A percentile compares a stretch with the other conserved stretches of the same genome.
Conservation (phyloP, 768 basidiomycete species). For the Rhizopogon rudus region DNA sequence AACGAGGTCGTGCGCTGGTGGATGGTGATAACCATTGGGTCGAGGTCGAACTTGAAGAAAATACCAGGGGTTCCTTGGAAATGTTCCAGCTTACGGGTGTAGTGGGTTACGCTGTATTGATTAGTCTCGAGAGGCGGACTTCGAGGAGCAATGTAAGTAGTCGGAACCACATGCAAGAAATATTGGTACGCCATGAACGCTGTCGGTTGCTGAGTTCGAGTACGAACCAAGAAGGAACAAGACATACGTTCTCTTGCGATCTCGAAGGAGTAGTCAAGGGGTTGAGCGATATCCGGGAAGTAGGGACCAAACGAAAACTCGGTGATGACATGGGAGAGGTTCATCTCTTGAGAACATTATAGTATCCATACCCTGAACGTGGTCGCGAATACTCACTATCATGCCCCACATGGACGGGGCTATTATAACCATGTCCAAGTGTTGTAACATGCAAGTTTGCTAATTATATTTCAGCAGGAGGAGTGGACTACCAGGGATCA, state of each 20-base stretch:
- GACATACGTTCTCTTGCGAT: conserved; percentile 60
- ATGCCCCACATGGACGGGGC: conserved; percentile 84
- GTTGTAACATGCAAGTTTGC: conserved; percentile 95
- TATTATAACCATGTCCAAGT: conserved; percentile 90
- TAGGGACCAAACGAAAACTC: conserved; percentile 97
- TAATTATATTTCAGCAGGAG: conserved; percentile 16
- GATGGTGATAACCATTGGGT: conserved; percentile 81
- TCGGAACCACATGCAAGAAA: conserved; percentile 93
- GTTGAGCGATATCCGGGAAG: conserved; percentile 94
- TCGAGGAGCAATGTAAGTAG: conserved; percentile 81
- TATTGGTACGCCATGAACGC: conserved; percentile 92
- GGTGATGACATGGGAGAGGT: conserved; percentile 91
- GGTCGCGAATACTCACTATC: conserved; percentile 46
- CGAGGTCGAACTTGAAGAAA: conserved; percentile 97
- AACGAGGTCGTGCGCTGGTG: conserved; percentile 85
- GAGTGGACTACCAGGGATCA: background rate
- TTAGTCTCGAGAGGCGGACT: conserved; percentile 61
- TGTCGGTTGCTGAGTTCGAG: conserved; percentile 22
- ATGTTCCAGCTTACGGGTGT: conserved; percentile 69
- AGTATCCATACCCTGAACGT: background rate
- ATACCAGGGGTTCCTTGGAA: conserved; percentile 85
- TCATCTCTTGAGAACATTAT: conserved; percentile 65
- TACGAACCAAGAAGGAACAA: conserved; percentile 2
- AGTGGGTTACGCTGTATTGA: conserved; percentile 95
- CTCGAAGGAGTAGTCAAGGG: conserved; percentile 88